Base-by-base conservation (phyloP, 2,329 filamentous ascomycete species). In the Helotiales sp. region DNA sequence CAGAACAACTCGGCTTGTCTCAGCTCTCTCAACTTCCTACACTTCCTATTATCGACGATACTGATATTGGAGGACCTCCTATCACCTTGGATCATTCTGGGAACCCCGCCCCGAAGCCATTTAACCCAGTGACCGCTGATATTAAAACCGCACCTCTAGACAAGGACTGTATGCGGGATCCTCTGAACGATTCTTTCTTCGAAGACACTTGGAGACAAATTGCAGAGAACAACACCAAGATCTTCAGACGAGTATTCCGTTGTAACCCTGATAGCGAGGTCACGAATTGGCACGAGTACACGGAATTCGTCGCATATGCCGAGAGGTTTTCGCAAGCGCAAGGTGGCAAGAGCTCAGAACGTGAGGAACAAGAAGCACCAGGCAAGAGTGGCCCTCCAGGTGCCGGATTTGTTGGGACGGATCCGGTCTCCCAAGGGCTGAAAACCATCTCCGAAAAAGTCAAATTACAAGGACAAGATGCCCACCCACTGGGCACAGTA, bases 211-310 rank as follows among this genome's bases (percentile, higher is more conserved):
- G 96, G 96, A 87, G 88, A 63, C 82, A 86, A 17, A 86, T 92
- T 53, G 95, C 95, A 0, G 86, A 89, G 62, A 98, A 98, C 77
- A 99, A 99, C 72, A 99, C 95, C 2, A 93, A 92, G 71, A 83
- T 99, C 48, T 99, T 90, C 76, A 89, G 95, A 30, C 86, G 89
- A 60, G 93, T 99, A 8, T 99, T 99, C 78, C 87, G 93, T 47
- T 97, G 93, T 74, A 96, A 96, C 90, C 95, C 95, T 1, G 95
- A 99, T 72, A 97, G 87, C 52, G 91, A 97, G 70, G 95, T 96
- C 25, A 88, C 86, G 63, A 93, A 89, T 42, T 99, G 95, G 95
- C 87, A 89, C 64, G 90, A 96, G 63, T 99, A 99, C 74, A 66
- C 56, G 5, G 69, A 71, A 38, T 70, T 65, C 50, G 61, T 84